Base-by-base conservation (phyloP, 306 rosid species). In the Inga laurina region DNA sequence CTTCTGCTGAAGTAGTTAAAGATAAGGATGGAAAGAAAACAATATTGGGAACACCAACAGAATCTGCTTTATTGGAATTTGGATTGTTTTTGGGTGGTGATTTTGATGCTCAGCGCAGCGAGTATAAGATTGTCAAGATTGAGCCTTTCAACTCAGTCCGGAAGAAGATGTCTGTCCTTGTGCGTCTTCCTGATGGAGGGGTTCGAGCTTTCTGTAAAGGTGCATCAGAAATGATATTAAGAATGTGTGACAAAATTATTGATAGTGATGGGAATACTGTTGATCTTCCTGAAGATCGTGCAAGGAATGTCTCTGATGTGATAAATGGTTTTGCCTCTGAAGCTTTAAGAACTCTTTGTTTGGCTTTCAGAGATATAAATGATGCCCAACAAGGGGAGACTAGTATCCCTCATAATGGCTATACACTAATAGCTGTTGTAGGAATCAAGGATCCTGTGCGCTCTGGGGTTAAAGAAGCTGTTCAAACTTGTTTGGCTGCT, bases 371-470 rank as follows among this genome's bases (percentile, higher is more conserved):
- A 87, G 94, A 96, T 70, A 34, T 94, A 70, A 87, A 85, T 80
- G 89, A 84, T 49, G 48, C 75, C 8, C 73, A 59, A 9, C 73
- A 59, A 9, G 82, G 51, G 10, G 88, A 81, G 52, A 41, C 62
- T 52, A 78, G 32, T 41, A 86, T 94, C 84, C 97, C 98, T 65
- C 90, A 89, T 77, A 69, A 79, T 76, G 94, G 94, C 67, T 96
- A 90, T 86, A 93, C 99, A 74, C 85, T 96, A 65, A 81, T 96
- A 59, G 90, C 90, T 56, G 81, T 96, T 59, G 92, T 96, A 62
- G 99, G 99, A 81, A 96, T 96, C 86, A 96, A 93, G 92, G 99
- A 96, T 83, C 99, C 98, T 44, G 91, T 96, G 67, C 97, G 98
- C 78, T 90, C 93, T 2, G 97, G 97, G 43, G 99, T 93, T 61